Percentiles rank a stretch among this genome's conserved stretches.
Conservation (phyloP, 306 rosid genomes). For the Cicer arietinum region DNA sequence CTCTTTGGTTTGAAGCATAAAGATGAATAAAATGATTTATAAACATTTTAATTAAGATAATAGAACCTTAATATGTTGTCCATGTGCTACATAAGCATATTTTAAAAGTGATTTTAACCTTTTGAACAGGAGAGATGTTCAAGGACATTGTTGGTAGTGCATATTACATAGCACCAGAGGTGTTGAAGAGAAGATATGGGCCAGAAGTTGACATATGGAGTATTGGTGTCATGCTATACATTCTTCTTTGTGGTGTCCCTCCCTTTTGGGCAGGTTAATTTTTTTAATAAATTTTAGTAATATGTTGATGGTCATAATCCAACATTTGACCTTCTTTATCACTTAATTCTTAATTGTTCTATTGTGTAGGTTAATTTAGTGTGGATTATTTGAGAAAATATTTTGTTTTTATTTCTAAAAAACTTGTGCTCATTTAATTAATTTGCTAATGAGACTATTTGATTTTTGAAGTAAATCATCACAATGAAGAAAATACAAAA, state of each 20-base stretch:
- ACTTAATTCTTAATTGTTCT: too few relatives aligned
- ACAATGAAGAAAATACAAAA: too few relatives aligned
- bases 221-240: slow-evolving; percentile 89
- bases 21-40: not conserved
- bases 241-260: slow-evolving; percentile 87
- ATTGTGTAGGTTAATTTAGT: too few relatives aligned
- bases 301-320: too few relatives aligned
- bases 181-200: slow-evolving; percentile 84
- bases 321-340: too few relatives aligned
- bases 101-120: not conserved
- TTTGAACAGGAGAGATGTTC: slow-evolving; percentile 68
- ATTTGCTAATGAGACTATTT: too few relatives aligned
- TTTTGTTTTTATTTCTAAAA: too few relatives aligned
- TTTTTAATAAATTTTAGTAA: too few relatives aligned
- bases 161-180: slow-evolving; percentile 96
- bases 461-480: too few relatives aligned
- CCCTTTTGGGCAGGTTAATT: slow-evolving; percentile 92
- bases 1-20: not conserved
- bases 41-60: not conserved
- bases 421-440: too few relatives aligned
- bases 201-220: slow-evolving; percentile 97
- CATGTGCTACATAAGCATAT: not conserved
- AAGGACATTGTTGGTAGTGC: slow-evolving; percentile 95
- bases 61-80: not conserved
- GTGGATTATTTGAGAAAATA: too few relatives aligned